phyloP scores from a whole-genome alignment of 2,329 filamentous ascomycete genomes.

The Diaporthe sp. region DNA sequence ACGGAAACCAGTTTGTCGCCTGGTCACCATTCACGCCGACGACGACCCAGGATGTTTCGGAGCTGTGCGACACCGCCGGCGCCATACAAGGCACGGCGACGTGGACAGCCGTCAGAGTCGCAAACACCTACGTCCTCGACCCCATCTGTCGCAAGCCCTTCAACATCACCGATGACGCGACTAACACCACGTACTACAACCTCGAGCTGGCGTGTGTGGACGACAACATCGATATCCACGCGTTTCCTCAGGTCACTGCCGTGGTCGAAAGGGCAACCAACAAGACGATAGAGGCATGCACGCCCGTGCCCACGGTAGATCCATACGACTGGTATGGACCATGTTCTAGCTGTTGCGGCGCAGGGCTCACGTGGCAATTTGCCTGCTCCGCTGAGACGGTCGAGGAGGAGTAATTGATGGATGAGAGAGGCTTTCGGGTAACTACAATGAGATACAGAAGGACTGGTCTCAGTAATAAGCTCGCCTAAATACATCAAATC shows the following conservation, averaged over 20 bases:
- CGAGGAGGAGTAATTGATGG: not conserved
- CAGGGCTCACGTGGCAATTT: not conserved
- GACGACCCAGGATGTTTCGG: not conserved
- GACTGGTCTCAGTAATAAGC: no score
- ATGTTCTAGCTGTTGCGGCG: not conserved
- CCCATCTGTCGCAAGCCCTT: constrained; percentile 15
- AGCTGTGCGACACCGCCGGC: not conserved
- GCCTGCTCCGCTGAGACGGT: not conserved
- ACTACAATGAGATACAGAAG: no score
- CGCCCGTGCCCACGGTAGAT: not conserved
- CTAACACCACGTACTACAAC: constrained; percentile 16
- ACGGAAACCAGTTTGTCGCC: constrained; percentile 14
- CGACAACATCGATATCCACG: not conserved
- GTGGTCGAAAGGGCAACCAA: not conserved
- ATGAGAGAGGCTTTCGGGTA: not conserved
- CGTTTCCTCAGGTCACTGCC: not conserved
- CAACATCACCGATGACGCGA: constrained; percentile 22
- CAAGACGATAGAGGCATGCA: not conserved
- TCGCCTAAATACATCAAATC: no score
- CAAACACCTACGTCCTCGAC: constrained; percentile 9
- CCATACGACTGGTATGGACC: not conserved
- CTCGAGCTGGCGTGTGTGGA: constrained; percentile 21
- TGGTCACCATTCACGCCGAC: constrained; percentile 19
- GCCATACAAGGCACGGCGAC: constrained; percentile 16
- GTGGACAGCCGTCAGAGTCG: constrained; percentile 4